Evolutionary conservation across 148 eudicot genomes (phyloP).

Genomic region (Nepenthes mirabilis): DNA sequence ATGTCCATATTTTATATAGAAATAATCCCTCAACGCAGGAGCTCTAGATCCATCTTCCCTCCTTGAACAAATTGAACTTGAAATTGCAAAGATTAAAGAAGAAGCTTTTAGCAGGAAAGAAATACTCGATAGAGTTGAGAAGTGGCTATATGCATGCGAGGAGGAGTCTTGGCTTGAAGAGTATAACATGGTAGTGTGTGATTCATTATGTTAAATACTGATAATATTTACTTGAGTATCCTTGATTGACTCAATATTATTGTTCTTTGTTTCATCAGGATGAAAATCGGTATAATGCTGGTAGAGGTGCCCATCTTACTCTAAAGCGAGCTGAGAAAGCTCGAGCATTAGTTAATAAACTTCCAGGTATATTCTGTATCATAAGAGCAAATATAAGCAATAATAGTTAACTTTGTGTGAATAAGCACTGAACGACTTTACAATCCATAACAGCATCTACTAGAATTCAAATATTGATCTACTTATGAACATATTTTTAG

Average conservation of each 20-base stretch:
- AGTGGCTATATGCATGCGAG: constrained; percentile 77
- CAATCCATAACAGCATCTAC: too few species aligned
- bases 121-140: constrained; percentile 83
- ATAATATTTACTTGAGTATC: not conserved
- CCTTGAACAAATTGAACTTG: constrained; percentile 65
- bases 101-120: constrained; percentile 91
- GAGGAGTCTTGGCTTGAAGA: constrained; percentile 98
- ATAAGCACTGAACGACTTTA: too few species aligned
- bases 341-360: constrained; percentile 66
- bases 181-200: constrained; percentile 53
- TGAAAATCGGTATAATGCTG: constrained; percentile 90
- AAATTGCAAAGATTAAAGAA: constrained; percentile 72
- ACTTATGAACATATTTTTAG: too few species aligned
- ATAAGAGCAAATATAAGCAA: not conserved
- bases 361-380: constrained; percentile 56
- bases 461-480: too few species aligned
- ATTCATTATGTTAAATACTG: not conserved
- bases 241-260: not conserved
- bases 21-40: constrained; percentile 26
- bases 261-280: constrained; percentile 41
- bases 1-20: not conserved
- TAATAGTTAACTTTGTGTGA: not conserved
- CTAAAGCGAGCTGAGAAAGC: constrained; percentile 99
- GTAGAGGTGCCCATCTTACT: constrained; percentile 84
- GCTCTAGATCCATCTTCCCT: constrained; percentile 58